Evolutionary conservation across 108 stramenopile species (phyloP), one percentile per base, ranked within the genome.

Genomic region (Cyclotella baltica): DNA sequence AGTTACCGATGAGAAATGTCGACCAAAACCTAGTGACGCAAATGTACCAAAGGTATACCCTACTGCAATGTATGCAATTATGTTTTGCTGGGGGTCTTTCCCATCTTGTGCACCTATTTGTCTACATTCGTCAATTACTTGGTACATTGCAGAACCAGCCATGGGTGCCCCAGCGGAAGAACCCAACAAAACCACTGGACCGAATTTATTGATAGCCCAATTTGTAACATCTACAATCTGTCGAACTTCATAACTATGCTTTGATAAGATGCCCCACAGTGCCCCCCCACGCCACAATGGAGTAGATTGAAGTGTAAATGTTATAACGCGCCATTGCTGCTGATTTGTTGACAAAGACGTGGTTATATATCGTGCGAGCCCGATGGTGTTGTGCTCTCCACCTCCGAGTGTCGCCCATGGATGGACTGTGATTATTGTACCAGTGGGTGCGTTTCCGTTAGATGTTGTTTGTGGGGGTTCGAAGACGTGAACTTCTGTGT

Each of bases 301-400:
- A 27, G 34, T 71, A 16, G 70, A 57, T 57, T 72, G 34, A 2
- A 78, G 62, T 22, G 62, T 65, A 31, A 78, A 78, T 47, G 77
- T 71, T 27, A 78, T 62, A 55, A 71, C 77, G 36, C 77, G 70
- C 77, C 77, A 78, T 33, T 50, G 43, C 23, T 40, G 50, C 23
- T 8, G 0, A 0, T 35, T 16, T 38, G 35, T 28, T 25, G 62
- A 37, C 13, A 18, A 34, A 62, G 40, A 46, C 18, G 47, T 37
- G 19, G 53, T 57, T 58, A 72, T 72, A 33, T 57, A 23, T 33
- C 65, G 35, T 2, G 74, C 74, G 16, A 75, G 53, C 20, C 70
- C 70, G 13, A 71, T 72, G 15, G 77, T 78, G 50, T 78, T 78
- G 63, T 78, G 77, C 63, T 78, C 77, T 15, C 70, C 77, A 8